phyloP scores from a whole-genome alignment of 2,329 filamentous ascomycete genomes.

The Verticillium dahliae region DNA sequence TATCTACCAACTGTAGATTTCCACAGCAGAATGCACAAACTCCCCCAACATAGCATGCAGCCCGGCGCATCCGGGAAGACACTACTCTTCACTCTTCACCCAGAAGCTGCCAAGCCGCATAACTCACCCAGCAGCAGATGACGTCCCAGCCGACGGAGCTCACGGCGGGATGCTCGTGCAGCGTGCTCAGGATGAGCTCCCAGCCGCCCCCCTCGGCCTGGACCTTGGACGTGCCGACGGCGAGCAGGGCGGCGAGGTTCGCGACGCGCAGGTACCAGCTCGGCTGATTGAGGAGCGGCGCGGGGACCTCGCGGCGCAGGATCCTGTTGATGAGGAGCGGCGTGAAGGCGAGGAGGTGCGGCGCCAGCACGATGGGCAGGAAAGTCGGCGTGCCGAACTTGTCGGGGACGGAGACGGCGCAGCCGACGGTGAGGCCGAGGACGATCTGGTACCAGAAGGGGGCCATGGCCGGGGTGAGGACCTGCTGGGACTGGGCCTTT shows the following conservation, averaged over 20 bases:
- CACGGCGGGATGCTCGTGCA: constrained; percentile 18
- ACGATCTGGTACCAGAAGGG: constrained; percentile 7
- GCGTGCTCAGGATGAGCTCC: constrained; percentile 1
- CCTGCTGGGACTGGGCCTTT: neutral
- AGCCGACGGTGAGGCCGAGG: constrained; percentile 9
- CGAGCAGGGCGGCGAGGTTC: constrained; percentile 8
- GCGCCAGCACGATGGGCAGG: constrained; percentile 12
- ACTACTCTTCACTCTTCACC: neutral
- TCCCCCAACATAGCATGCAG: too few species aligned
- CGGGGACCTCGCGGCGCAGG: constrained; percentile 1
- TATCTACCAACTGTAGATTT: too few species aligned
- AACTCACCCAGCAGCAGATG: constrained; percentile 18
- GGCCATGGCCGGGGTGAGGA: neutral
- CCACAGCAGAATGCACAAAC: too few species aligned
- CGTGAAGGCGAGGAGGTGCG: constrained; percentile 17
- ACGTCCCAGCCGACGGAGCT: constrained; percentile 20
- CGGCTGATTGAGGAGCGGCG: constrained; percentile 5
- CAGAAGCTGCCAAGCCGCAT: constrained; percentile 10
- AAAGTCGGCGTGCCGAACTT: constrained; percentile 8
- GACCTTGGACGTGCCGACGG: constrained; percentile 1
- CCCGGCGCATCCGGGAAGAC: too few species aligned
- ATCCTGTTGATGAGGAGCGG: constrained; percentile 13
- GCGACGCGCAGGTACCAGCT: constrained; percentile 3
- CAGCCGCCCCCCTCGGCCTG: constrained; percentile 1
- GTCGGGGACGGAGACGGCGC: constrained; percentile 10